Base-by-base conservation (phyloP, 495 filamentous ascomycete genomes). In the Amorphotheca resinae region DNA sequence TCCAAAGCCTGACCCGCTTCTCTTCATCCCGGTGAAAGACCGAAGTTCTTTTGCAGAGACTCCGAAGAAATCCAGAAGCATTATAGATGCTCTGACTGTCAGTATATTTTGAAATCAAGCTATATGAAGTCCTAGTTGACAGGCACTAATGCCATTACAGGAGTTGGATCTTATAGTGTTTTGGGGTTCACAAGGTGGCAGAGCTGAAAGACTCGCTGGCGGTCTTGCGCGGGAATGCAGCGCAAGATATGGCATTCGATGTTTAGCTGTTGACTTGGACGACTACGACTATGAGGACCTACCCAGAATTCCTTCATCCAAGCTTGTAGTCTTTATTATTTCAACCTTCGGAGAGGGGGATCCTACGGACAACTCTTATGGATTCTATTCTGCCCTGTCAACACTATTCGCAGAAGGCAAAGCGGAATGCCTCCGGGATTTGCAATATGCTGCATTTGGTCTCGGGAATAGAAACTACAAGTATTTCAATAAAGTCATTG, bases 401-500 rank as follows among this genome's bases (percentile, higher is more conserved):
- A 68, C 81, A 12, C 61, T 77, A 36, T 96, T 98, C 64, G 83
- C 84, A 42, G 73, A 83, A 50, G 78, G 77, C 44, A 74, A 78
- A 21, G 85, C 89, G 2, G 70, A 78, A 51, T 76, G 89, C 22
- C 76, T 98, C 14, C 73, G 67, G 22, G 85, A 85, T 47, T 70
- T 98, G 54, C 89, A 88, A 59, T 98, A 84, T 56, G 84, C 96
- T 55, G 72, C 89, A 33, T 98, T 98, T 58, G 91, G 91, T 55
- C 74, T 98, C 9, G 91, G 91, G 49, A 84, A 98, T 70, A 98
- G 96, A 66, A 98, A 93, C 18, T 98, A 98, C 52, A 93, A 98
- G 55, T 91, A 98, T 67, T 98, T 96, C 72, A 95, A 98, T 64
- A 80, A 84, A 28, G 93, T 98, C 86, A 88, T 98, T 44, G 85